These are phyloP conservation scores for Ogataea trehalophila DNA, from an alignment of 805 yeast genomes.

Conservation along the genomic window DNA sequence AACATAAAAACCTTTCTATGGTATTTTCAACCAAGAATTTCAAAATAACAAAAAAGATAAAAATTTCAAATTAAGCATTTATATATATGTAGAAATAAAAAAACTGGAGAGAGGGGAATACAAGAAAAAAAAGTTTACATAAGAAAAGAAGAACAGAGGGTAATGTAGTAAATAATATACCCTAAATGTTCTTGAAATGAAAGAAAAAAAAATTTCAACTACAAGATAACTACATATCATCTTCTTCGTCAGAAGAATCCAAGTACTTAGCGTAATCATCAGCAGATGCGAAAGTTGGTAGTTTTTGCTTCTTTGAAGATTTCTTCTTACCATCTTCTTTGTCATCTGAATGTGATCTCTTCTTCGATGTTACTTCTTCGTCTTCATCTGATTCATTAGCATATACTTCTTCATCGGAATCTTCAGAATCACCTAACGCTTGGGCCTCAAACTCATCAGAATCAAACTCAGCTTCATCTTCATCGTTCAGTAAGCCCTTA, in stretches of 20 bases:
- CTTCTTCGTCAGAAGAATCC: constrained; percentile 55
- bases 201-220: background rate
- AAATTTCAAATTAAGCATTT: no score
- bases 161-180: no score
- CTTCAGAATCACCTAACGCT: constrained; percentile 24
- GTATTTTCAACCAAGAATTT: no score
- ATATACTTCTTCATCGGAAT: constrained; percentile 24
- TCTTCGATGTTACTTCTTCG: constrained; percentile 12
- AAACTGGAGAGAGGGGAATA: no score
- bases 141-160: no score
- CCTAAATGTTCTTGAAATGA: no score
- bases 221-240: constrained; percentile 1
- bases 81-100: no score
- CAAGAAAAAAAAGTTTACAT: no score
- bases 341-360: constrained; percentile 16
- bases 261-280: constrained; percentile 79
- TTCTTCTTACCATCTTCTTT: constrained; percentile 17
- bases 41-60: no score
- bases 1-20: no score
- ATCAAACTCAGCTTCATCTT: constrained; percentile 17
- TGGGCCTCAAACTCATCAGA: constrained; percentile 27
- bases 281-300: constrained; percentile 85
- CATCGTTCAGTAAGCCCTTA: constrained; percentile 16
- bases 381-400: constrained; percentile 21
- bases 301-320: constrained; percentile 52